Conservation (phyloP, 441 rosid species). For the Populus hybrid region DNA sequence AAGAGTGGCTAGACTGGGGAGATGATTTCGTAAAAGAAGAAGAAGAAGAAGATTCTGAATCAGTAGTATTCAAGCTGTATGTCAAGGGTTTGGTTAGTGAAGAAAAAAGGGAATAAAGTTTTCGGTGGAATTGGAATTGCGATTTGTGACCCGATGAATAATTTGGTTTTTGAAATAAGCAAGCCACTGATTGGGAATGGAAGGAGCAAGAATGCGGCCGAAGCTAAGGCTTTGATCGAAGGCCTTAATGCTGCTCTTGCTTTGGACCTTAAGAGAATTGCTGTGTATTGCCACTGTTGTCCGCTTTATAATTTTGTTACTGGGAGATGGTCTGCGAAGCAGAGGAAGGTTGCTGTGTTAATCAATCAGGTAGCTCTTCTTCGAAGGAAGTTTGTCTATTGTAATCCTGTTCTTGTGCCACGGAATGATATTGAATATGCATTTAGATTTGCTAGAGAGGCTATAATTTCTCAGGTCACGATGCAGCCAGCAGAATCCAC, state of each 20-base stretch:
- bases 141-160: conserved; percentile 53
- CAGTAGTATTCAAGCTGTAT: conserved; percentile 42
- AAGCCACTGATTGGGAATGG: conserved; percentile 47
- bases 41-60: conserved; percentile 8
- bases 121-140: conserved; percentile 68
- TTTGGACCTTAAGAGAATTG: conserved; percentile 50
- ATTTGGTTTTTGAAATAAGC: conserved; percentile 48
- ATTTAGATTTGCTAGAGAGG: conserved; percentile 69
- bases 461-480: conserved; percentile 47
- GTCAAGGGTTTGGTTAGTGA: conserved; percentile 70
- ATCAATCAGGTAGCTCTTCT: conserved; percentile 46
- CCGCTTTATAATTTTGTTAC: conserved; percentile 54
- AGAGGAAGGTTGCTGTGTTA: conserved; percentile 44
- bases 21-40: conserved; percentile 49
- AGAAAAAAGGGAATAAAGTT: conserved; percentile 26
- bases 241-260: conserved; percentile 56
- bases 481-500: conserved; percentile 27
- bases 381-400: conserved; percentile 35
- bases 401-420: conserved; percentile 39
- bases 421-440: conserved; percentile 53
- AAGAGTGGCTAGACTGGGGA: conserved; percentile 54
- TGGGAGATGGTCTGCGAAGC: conserved; percentile 48
- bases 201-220: conserved; percentile 43
- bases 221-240: conserved; percentile 57
- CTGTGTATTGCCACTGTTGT: conserved; percentile 41